These are phyloP conservation scores for Nakataea oryzae DNA, from an alignment of 2,329 filamentous ascomycete genomes.

Conservation along the genomic window DNA sequence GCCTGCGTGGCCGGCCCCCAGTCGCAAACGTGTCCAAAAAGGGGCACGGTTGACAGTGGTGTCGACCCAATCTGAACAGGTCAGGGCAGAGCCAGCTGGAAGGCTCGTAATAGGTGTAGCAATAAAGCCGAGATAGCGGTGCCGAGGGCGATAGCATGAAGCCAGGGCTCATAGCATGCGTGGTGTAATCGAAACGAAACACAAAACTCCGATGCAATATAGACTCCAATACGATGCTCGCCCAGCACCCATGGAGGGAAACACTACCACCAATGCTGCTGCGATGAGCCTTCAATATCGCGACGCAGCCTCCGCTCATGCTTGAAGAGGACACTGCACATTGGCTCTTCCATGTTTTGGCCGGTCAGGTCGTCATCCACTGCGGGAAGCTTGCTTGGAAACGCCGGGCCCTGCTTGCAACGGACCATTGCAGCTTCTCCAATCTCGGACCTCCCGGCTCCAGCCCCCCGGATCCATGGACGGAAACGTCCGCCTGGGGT, in stretches of 20 bases:
- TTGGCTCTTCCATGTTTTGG: neutral
- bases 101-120: constrained; percentile 2
- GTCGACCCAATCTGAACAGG: constrained; percentile 1
- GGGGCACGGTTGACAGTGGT: neutral
- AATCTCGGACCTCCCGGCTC: neutral
- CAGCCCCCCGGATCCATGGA: neutral
- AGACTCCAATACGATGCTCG: neutral
- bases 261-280: neutral
- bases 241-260: neutral
- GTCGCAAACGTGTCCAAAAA: neutral
- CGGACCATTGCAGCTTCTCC: neutral
- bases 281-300: neutral
- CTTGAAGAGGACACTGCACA: no score
- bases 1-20: neutral
- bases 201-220: constrained; percentile 2
- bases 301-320: neutral
- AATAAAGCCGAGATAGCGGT: constrained; percentile 11
- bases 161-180: neutral
- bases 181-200: constrained; percentile 5
- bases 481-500: neutral
- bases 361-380: neutral
- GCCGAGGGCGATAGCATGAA: neutral
- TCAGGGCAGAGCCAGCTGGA: neutral
- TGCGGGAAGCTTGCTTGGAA: neutral
- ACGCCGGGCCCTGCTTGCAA: neutral